phyloP scores from a whole-genome alignment of 208 protist species.

The Vickermania spadyakhi region DNA sequence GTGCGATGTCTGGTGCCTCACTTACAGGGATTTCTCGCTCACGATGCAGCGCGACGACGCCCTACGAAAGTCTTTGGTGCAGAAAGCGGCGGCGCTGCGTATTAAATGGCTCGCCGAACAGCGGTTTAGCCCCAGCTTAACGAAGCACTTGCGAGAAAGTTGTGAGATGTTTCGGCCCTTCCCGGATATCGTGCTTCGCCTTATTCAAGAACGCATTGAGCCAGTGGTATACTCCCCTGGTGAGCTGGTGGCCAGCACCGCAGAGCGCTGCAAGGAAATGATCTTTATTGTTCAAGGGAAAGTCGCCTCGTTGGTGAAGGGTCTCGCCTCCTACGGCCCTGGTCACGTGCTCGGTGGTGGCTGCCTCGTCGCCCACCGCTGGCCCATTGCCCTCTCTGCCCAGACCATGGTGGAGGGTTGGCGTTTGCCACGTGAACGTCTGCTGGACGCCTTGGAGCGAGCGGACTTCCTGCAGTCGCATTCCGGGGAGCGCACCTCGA shows the following conservation, averaged over 20 bases:
- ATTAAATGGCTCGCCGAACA: constrained; percentile 81
- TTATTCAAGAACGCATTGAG: constrained; percentile 78
- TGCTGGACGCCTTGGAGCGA: constrained; percentile 51
- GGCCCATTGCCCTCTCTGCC: constrained; percentile 62
- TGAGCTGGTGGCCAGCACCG: constrained; percentile 61
- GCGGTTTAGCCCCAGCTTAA: constrained; percentile 51
- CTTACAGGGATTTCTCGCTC: constrained; percentile 38
- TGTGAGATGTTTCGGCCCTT: constrained; percentile 53
- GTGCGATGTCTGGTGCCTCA: constrained; percentile 80
- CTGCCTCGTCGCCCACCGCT: constrained; percentile 73
- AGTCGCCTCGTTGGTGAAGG: constrained; percentile 45
- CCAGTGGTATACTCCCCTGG: constrained; percentile 70
- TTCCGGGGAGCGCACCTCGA: constrained; percentile 57
- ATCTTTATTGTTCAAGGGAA: constrained; percentile 66
- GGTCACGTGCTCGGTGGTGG: constrained; percentile 72
- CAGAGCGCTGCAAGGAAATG: constrained; percentile 50
- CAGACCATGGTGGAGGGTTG: constrained; percentile 86
- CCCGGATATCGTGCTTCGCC: constrained; percentile 49
- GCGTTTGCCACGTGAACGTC: constrained; percentile 41
- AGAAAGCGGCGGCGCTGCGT: constrained; percentile 73
- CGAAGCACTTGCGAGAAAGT: constrained; percentile 46
- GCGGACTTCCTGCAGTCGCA: constrained; percentile 53
- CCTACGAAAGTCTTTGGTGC: constrained; percentile 39
- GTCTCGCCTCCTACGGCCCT: constrained; percentile 54
- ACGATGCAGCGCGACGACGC: constrained; percentile 62